These are phyloP conservation scores for Passalora sequoiae DNA, from an alignment of 2,329 filamentous ascomycete species.

Conservation along the genomic window DNA sequence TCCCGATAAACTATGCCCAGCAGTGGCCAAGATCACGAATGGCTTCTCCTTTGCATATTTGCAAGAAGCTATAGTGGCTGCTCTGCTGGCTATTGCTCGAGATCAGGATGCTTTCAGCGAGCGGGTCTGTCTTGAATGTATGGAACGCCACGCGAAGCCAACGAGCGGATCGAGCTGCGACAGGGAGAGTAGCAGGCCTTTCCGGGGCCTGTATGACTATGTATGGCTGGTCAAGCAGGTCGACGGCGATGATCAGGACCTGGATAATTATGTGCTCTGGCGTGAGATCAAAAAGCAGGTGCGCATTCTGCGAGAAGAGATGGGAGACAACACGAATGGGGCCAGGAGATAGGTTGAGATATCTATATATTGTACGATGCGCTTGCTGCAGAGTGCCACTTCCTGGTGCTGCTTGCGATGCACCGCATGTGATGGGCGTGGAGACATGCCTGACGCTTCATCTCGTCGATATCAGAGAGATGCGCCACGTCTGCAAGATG, in stretches of 20 bases:
- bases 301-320: conserved; percentile 55
- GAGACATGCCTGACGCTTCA: too few species aligned
- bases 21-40: conserved; percentile 58
- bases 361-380: too few species aligned
- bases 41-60: conserved; percentile 67
- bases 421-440: too few species aligned
- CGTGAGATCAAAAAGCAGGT: conserved; percentile 60
- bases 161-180: conserved; percentile 22
- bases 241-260: conserved; percentile 37
- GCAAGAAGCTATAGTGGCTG: conserved; percentile 64
- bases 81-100: conserved; percentile 54
- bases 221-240: conserved; percentile 28
- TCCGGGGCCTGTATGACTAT: conserved; percentile 29
- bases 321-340: conserved; percentile 36
- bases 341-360: too few species aligned
- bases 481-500: too few species aligned
- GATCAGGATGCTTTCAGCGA: conserved; percentile 39
- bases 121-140: conserved; percentile 27
- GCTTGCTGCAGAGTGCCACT: background rate
- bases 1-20: conserved; percentile 52
- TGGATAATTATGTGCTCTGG: conserved; percentile 55
- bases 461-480: too few species aligned
- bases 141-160: conserved; percentile 21
- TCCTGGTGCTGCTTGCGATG: background rate
- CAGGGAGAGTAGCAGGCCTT: conserved; percentile 19